Percentiles rank a stretch among this genome's conserved stretches.
phyloP scores from a whole-genome alignment of 208 protist genomes.

The Eutreptiella sp. region DNA sequence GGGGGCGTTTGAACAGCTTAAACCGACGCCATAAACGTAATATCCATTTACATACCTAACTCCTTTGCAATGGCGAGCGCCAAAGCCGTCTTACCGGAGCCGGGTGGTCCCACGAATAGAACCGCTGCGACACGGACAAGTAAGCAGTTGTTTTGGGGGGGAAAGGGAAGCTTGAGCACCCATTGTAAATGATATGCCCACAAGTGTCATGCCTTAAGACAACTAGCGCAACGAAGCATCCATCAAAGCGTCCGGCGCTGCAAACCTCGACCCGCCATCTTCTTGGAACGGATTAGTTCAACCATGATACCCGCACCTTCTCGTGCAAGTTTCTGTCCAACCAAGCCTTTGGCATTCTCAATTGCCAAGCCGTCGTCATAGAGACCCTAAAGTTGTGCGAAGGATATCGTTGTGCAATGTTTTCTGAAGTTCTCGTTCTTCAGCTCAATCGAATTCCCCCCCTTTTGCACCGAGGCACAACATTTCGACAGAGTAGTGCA shows the following conservation, averaged over 20 bases:
- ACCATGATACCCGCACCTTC: conserved; percentile 96
- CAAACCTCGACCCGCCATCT: conserved; percentile 98
- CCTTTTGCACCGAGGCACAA: not conserved
- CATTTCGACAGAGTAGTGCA: not conserved
- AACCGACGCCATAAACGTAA: no score
- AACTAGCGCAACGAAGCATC: no score
- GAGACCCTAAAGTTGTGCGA: conserved; percentile 69
- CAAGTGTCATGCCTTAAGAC: no score
- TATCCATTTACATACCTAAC: no score
- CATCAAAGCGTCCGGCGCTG: no score
- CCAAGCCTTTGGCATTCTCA: conserved; percentile 81
- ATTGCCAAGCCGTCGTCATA: conserved; percentile 77
- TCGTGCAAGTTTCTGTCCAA: conserved; percentile 95
- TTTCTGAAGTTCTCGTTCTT: not conserved
- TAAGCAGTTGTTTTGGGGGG: no score
- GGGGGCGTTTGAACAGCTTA: no score
- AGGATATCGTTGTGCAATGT: not conserved
- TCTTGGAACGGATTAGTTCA: conserved; percentile 97
- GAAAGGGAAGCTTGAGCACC: no score
- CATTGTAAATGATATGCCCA: no score
- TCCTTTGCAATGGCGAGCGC: conserved; percentile 97
- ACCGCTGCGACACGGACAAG: no score
- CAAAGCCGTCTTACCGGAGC: conserved; percentile 96
- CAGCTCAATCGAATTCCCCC: not conserved
- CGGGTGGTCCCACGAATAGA: conserved; percentile 97